phyloP scores from a whole-genome alignment of 2,329 filamentous ascomycete genomes.

The Teratosphaeria epicoccoides region DNA sequence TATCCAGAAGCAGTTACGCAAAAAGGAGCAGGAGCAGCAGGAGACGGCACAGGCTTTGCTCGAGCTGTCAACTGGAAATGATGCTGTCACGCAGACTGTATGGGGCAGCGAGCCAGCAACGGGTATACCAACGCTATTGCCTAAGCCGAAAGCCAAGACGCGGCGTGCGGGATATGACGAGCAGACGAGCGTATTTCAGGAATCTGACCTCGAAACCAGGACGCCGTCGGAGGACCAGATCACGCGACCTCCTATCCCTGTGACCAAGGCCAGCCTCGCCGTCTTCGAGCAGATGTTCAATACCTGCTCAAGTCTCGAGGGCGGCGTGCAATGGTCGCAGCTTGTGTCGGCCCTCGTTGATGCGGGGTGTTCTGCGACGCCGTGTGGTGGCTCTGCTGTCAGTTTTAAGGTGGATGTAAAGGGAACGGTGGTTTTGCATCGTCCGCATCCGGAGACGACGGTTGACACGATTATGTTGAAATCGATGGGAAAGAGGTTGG shows the following conservation, averaged over 20 bases:
- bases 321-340: slow-evolving; percentile 2
- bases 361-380: slow-evolving; percentile 3
- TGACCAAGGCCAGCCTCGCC: neutral
- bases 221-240: too few species aligned
- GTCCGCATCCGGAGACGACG: slow-evolving; percentile 6
- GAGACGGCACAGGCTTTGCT: neutral
- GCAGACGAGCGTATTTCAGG: too few species aligned
- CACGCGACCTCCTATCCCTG: neutral
- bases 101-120: neutral
- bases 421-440: slow-evolving; percentile 3
- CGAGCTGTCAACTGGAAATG: neutral
- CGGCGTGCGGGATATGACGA: too few species aligned
- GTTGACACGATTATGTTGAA: slow-evolving; percentile 9
- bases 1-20: neutral
- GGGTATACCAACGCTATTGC: neutral
- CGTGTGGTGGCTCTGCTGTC: slow-evolving; percentile 4
- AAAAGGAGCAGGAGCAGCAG: neutral
- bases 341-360: slow-evolving; percentile 5
- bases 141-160: neutral
- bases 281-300: slow-evolving; percentile 5
- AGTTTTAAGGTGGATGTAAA: neutral
- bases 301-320: neutral
- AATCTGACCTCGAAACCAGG: too few species aligned
- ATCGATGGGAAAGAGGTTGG: slow-evolving; percentile 18
- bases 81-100: neutral